A percentile compares a stretch with the other conserved stretches of the same genome.
phyloP scores from a whole-genome alignment of 2,329 filamentous ascomycete species.

The Nigrospora sphaerica region DNA sequence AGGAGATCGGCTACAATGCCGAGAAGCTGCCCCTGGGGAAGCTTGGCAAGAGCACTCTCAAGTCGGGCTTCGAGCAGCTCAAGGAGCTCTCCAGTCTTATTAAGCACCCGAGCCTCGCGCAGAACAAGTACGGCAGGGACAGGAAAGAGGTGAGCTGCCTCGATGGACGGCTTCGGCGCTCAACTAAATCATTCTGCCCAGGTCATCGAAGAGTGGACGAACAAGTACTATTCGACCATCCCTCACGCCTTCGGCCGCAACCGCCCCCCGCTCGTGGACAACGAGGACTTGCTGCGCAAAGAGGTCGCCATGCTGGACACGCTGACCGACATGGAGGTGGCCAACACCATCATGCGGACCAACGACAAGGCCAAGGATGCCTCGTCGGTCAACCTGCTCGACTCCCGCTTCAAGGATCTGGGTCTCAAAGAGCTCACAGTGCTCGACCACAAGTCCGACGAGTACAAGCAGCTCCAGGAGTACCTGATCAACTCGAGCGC shows the following conservation, averaged over 20 bases:
- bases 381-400: conserved; percentile 50
- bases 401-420: conserved; percentile 63
- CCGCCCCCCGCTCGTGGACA: conserved; percentile 59
- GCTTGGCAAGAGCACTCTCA: conserved; percentile 69
- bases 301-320: conserved; percentile 73
- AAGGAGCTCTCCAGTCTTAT: conserved; percentile 66
- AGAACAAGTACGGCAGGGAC: conserved; percentile 29
- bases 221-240: conserved; percentile 71
- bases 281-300: conserved; percentile 50
- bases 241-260: conserved; percentile 72
- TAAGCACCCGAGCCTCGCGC: conserved; percentile 38
- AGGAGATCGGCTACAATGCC: conserved; percentile 59
- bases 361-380: conserved; percentile 36
- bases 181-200: conserved; percentile 7
- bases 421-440: conserved; percentile 67
- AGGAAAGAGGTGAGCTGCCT: conserved; percentile 6
- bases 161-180: too few species aligned
- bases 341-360: conserved; percentile 66
- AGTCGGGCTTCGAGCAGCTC: conserved; percentile 63
- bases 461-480: conserved; percentile 55
- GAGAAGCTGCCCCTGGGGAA: conserved; percentile 77
- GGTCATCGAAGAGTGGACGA: conserved; percentile 58
- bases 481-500: conserved; percentile 64
- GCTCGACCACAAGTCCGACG: conserved; percentile 46
- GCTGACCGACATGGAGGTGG: conserved; percentile 75